Conservation (phyloP, 495 filamentous ascomycete species). For the Amphirosellinia nigrospora region DNA sequence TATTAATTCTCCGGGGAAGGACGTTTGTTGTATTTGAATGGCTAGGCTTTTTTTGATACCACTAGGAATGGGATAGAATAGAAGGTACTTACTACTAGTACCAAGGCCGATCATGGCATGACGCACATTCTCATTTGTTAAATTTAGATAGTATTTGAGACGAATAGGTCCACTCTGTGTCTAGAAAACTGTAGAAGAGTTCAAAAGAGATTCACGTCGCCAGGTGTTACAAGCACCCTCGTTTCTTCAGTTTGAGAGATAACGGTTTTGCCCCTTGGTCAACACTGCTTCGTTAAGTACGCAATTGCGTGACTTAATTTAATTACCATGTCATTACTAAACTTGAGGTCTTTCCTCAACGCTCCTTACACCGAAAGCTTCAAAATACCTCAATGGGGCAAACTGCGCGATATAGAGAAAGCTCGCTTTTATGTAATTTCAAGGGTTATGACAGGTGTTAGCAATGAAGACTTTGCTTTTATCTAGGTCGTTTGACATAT, state of each 20-base stretch:
- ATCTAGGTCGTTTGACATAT: not conserved
- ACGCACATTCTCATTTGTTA: constrained; percentile 19
- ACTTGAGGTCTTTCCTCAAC: not conserved
- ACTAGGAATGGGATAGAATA: constrained; percentile 29
- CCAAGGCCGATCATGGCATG: constrained; percentile 16
- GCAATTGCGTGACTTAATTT: too few relatives aligned
- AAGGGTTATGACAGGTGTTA: not conserved
- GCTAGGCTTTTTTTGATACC: constrained; percentile 28
- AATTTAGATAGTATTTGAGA: not conserved
- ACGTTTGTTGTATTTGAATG: constrained; percentile 32
- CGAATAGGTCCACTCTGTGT: not conserved
- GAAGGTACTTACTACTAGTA: constrained; percentile 12
- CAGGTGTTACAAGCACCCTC: not conserved
- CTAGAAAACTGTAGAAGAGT: not conserved
- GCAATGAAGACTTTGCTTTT: not conserved
- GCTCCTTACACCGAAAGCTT: not conserved
- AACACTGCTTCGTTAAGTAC: not conserved
- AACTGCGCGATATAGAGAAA: not conserved
- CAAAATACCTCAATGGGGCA: not conserved
- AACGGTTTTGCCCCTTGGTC: too few relatives aligned
- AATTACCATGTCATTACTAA: not conserved
- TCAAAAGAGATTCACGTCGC: constrained; percentile 16
- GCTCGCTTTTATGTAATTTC: not conserved
- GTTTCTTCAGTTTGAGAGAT: not conserved
- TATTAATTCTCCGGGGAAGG: constrained; percentile 33